Evolutionary conservation across 2,329 filamentous ascomycete genomes (phyloP).

Genomic region (Monilinia polystroma): DNA sequence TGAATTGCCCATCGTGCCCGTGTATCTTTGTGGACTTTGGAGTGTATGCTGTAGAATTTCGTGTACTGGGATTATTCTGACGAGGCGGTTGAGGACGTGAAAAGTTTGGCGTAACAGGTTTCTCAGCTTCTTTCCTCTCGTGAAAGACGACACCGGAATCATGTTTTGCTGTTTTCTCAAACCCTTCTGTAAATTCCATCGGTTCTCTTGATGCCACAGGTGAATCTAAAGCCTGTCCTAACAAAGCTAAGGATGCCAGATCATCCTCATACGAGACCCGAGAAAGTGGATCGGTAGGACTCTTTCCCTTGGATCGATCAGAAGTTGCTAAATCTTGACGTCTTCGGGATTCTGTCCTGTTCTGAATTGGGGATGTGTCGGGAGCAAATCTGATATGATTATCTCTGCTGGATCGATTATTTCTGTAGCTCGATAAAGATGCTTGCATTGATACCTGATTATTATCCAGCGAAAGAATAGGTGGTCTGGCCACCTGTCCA

Average conservation of each 20-base stretch:
- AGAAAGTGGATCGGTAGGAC: slow-evolving; percentile 23
- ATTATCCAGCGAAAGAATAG: neutral
- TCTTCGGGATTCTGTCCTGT: neutral
- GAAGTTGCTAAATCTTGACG: neutral
- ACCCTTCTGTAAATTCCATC: neutral
- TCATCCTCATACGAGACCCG: slow-evolving; percentile 32
- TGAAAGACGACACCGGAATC: slow-evolving; percentile 18
- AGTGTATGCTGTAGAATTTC: neutral
- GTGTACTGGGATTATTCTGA: neutral
- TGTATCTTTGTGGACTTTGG: neutral
- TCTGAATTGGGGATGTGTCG: neutral
- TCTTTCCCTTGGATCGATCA: slow-evolving; percentile 9
- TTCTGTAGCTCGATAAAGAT: neutral
- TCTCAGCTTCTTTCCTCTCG: slow-evolving; percentile 9
- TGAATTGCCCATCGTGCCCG: neutral
- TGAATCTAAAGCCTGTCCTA: slow-evolving; percentile 27
- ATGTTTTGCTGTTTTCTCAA: slow-evolving; percentile 8
- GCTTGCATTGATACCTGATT: neutral
- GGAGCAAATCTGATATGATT: slow-evolving; percentile 18
- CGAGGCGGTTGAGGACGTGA: slow-evolving; percentile 3
- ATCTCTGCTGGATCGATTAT: slow-evolving; percentile 2
- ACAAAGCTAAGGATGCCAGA: slow-evolving; percentile 28
- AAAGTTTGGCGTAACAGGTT: neutral
- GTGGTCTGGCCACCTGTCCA: neutral
- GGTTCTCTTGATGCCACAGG: neutral